Percentiles rank a stretch among this genome's conserved stretches.
Evolutionary conservation across 1,284 basidiomycete genomes (phyloP).

Genomic region (Heterobasidion parviporum): DNA sequence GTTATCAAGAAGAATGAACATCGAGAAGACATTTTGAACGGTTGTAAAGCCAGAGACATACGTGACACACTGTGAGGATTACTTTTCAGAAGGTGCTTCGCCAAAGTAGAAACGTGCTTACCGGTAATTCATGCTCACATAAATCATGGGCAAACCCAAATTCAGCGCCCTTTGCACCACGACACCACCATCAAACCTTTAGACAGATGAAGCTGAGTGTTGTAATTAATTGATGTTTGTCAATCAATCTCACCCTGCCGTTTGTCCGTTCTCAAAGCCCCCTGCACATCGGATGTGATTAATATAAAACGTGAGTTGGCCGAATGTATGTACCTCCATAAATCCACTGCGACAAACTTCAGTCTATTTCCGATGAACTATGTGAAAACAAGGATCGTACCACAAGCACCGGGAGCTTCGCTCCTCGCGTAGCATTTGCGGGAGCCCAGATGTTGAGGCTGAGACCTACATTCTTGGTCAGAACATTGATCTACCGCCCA

Average conservation of each 20-base stretch:
- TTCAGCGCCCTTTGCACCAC: slow-evolving; percentile 26
- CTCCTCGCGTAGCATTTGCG: background rate
- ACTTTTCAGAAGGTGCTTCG: no score
- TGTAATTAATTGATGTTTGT: background rate
- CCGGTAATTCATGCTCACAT: slow-evolving; percentile 27
- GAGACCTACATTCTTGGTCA: background rate
- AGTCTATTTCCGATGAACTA: background rate
- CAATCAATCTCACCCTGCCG: slow-evolving; percentile 4
- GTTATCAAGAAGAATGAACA: no score
- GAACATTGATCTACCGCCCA: background rate
- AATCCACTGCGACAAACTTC: slow-evolving; percentile 9
- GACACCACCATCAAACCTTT: slow-evolving; percentile 14
- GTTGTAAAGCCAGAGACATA: no score
- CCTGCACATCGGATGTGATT: slow-evolving; percentile 11
- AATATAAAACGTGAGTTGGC: background rate
- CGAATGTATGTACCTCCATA: slow-evolving; percentile 15
- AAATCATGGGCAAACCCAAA: slow-evolving; percentile 24
- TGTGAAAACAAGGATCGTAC: background rate
- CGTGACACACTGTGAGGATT: no score
- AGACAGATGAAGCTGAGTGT: slow-evolving; percentile 2
- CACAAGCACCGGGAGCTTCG: slow-evolving; percentile 2
- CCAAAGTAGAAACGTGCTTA: background rate
- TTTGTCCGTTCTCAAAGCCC: slow-evolving; percentile 23
- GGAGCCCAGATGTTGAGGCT: slow-evolving; percentile 1
- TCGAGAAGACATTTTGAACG: no score